Evolutionary conservation across 2,329 filamentous ascomycete species (phyloP).

Genomic region (Capronia americana): DNA sequence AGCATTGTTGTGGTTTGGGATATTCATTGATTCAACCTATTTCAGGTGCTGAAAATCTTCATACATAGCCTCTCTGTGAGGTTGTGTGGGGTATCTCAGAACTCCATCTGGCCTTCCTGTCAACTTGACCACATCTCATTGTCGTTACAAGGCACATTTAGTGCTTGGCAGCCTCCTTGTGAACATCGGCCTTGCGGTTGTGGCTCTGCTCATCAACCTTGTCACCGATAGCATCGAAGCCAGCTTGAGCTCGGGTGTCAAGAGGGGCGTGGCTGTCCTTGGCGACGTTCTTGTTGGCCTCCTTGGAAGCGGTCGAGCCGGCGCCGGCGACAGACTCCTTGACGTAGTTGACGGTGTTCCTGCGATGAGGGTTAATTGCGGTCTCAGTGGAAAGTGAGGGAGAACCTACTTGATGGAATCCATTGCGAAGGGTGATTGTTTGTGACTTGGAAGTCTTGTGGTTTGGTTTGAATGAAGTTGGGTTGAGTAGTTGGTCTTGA

Average conservation of each 20-base stretch:
- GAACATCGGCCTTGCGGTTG: conserved; percentile 40
- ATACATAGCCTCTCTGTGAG: neutral
- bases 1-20: neutral
- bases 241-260: conserved; percentile 61
- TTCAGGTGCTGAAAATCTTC: neutral
- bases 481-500: neutral
- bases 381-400: neutral
- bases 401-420: conserved; percentile 39
- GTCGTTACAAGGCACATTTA: conserved; percentile 22
- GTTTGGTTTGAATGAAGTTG: conserved; percentile 1
- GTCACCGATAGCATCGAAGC: conserved; percentile 58
- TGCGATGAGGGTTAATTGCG: conserved; percentile 15
- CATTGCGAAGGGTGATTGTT: conserved; percentile 32
- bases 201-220: conserved; percentile 58
- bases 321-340: conserved; percentile 67
- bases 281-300: conserved; percentile 72
- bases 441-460: conserved; percentile 23
- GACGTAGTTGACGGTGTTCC: conserved; percentile 73
- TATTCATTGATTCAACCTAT: neutral
- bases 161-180: conserved; percentile 40
- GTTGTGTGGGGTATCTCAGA: conserved; percentile 12
- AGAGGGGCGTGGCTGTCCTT: conserved; percentile 63
- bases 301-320: conserved; percentile 65
- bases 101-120: conserved; percentile 1
- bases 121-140: neutral